Evolutionary conservation across 1,284 basidiomycete species (phyloP).

Genomic region (Trametes polyzona): DNA sequence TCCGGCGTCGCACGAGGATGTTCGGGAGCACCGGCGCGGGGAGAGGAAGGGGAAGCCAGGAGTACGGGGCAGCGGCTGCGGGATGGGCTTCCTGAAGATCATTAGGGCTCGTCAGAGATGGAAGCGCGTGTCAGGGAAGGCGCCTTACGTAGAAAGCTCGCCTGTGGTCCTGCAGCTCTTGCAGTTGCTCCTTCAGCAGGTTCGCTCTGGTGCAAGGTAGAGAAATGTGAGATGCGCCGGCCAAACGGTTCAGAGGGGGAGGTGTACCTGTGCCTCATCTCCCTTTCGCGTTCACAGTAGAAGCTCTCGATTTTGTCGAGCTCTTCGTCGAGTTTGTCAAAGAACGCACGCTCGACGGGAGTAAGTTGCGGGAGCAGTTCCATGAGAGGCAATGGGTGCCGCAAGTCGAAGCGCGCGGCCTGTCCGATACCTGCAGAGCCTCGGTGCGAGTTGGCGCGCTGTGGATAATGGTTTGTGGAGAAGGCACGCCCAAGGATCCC

Average conservation of each 20-base stretch:
- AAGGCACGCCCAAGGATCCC: slow-evolving; percentile 17
- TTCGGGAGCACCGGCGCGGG: slow-evolving; percentile 16
- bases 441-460: slow-evolving; percentile 11
- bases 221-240: too few species aligned
- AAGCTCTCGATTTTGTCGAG: slow-evolving; percentile 86
- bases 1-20: slow-evolving; percentile 15
- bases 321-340: slow-evolving; percentile 74
- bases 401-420: slow-evolving; percentile 14
- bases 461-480: neutral
- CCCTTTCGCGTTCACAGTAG: slow-evolving; percentile 75
- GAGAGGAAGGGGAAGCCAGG: slow-evolving; percentile 20
- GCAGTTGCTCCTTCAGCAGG: slow-evolving; percentile 69
- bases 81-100: slow-evolving; percentile 25
- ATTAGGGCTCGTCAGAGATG: neutral
- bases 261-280: slow-evolving; percentile 51
- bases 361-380: slow-evolving; percentile 57
- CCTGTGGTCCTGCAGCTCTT: slow-evolving; percentile 75
- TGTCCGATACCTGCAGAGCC: slow-evolving; percentile 6
- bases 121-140: neutral
- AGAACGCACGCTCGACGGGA: slow-evolving; percentile 70
- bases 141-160: slow-evolving; percentile 62
- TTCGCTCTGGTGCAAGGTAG: slow-evolving; percentile 3
- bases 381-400: slow-evolving; percentile 44
- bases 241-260: neutral
- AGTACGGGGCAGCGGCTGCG: slow-evolving; percentile 2